Percentiles rank a stretch among this genome's conserved stretches.
Evolutionary conservation across 371 early-diverging fungal species (phyloP).

Genomic region (Batkoa obscura): DNA sequence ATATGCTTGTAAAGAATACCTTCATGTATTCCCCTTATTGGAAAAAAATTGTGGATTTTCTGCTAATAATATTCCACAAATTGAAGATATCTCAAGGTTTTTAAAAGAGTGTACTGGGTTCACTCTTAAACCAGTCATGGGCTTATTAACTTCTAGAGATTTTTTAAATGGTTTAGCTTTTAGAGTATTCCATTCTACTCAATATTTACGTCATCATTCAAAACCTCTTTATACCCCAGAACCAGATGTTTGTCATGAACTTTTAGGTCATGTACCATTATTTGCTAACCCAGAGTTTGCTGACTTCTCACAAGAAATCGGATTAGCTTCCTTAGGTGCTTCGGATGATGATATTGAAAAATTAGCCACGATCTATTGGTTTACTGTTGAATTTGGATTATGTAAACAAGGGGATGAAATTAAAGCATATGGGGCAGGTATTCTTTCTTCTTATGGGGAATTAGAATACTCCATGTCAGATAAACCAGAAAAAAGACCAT

Average conservation of each 20-base stretch:
- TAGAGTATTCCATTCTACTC: slow-evolving; percentile 91
- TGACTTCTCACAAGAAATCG: slow-evolving; percentile 89
- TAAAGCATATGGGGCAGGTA: slow-evolving; percentile 86
- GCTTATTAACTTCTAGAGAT: slow-evolving; percentile 78
- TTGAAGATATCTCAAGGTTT: slow-evolving; percentile 78
- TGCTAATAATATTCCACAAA: slow-evolving; percentile 72
- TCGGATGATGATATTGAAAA: slow-evolving; percentile 79
- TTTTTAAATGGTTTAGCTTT: slow-evolving; percentile 95
- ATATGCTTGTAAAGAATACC: slow-evolving; percentile 84
- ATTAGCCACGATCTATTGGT: slow-evolving; percentile 85
- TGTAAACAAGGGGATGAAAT: slow-evolving; percentile 63
- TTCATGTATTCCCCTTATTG: slow-evolving; percentile 76
- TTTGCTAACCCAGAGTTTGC: slow-evolving; percentile 95
- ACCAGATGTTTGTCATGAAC: slow-evolving; percentile 21
- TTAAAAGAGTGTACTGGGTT: slow-evolving; percentile 93
- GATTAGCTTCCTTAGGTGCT: slow-evolving; percentile 84
- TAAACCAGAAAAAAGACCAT: slow-evolving; percentile 58
- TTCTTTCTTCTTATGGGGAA: slow-evolving; percentile 92
- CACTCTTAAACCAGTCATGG: slow-evolving; percentile 90
- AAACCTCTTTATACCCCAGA: slow-evolving; percentile 88
- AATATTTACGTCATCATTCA: slow-evolving; percentile 88
- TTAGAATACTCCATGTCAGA: slow-evolving; percentile 69
- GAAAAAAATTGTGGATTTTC: slow-evolving; percentile 83
- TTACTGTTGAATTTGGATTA: slow-evolving; percentile 89
- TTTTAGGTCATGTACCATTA: slow-evolving; percentile 29